These are phyloP conservation scores for Globisporangium splendens DNA, from an alignment of 352 stramenopile species.

Conservation along the genomic window DNA sequence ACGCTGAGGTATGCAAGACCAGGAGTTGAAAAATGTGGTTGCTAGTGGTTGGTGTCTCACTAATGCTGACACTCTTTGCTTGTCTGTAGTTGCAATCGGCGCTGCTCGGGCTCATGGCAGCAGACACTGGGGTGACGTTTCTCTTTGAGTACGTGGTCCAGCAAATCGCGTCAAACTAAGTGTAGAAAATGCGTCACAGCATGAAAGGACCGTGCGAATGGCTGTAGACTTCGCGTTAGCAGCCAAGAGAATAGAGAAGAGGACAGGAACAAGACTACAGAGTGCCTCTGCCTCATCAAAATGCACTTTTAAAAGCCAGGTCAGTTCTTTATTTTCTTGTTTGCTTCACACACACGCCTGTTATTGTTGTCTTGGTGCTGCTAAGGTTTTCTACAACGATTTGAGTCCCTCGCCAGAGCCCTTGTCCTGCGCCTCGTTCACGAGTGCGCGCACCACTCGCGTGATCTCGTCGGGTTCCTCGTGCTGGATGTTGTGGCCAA, in stretches of 20 bases:
- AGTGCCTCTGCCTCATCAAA: too few species aligned
- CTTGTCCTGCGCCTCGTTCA: slow-evolving; percentile 22
- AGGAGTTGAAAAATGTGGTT: too few species aligned
- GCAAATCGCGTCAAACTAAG: slow-evolving; percentile 8
- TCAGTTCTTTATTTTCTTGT: too few species aligned
- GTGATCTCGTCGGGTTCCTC: slow-evolving; percentile 62
- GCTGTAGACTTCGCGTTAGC: too few species aligned
- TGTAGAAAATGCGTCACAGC: background rate
- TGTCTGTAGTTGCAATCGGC: slow-evolving; percentile 30
- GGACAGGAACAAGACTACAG: too few species aligned
- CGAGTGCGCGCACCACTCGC: slow-evolving; percentile 53
- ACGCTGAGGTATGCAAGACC: slow-evolving; percentile 21
- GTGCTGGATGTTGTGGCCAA: slow-evolving; percentile 71
- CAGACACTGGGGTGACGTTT: slow-evolving; percentile 48
- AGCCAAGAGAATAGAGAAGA: too few species aligned
- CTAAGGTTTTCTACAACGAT: slow-evolving; percentile 2
- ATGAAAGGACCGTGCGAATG: too few species aligned
- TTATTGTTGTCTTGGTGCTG: background rate
- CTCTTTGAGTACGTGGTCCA: slow-evolving; percentile 35
- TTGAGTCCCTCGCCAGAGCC: slow-evolving; percentile 9
- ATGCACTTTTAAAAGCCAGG: too few species aligned
- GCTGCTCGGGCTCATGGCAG: slow-evolving; percentile 50
- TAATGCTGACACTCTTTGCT: slow-evolving; percentile 20
- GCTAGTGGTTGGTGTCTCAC: slow-evolving; percentile 19
- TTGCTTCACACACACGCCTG: background rate